Conservation (phyloP, 2,329 filamentous ascomycete genomes). For the Dactylellina cionopaga region DNA sequence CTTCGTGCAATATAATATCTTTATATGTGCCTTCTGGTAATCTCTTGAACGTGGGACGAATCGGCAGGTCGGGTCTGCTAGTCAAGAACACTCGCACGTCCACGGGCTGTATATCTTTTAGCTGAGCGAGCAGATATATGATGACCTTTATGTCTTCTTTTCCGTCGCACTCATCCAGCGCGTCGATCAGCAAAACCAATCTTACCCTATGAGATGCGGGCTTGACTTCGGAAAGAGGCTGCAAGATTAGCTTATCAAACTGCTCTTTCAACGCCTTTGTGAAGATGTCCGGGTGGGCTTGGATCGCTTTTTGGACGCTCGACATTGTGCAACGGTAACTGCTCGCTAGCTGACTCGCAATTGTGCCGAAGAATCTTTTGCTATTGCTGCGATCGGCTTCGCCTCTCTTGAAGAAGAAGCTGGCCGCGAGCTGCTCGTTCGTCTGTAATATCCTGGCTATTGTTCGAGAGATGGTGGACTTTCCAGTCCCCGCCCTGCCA, state of each 20-base stretch:
- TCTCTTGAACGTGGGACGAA: slow-evolving; percentile 50
- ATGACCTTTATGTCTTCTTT: slow-evolving; percentile 53
- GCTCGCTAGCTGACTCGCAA: slow-evolving; percentile 21
- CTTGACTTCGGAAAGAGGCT: slow-evolving; percentile 58
- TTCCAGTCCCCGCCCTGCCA: too few species aligned
- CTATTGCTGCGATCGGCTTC: slow-evolving; percentile 14
- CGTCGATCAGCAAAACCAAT: slow-evolving; percentile 58
- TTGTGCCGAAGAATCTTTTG: slow-evolving; percentile 35
- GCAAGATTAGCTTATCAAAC: slow-evolving; percentile 61
- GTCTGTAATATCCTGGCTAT: too few species aligned
- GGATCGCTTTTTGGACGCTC: slow-evolving; percentile 8
- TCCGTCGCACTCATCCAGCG: slow-evolving; percentile 58
- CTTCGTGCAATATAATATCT: slow-evolving; percentile 24
- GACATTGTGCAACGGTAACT: neutral
- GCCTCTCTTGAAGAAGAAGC: too few species aligned
- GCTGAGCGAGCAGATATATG: slow-evolving; percentile 49
- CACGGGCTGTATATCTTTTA: slow-evolving; percentile 41
- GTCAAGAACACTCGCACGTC: too few species aligned
- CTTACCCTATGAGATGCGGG: neutral
- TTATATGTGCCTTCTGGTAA: slow-evolving; percentile 39
- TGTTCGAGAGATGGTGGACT: too few species aligned
- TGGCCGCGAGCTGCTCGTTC: too few species aligned
- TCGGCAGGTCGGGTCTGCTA: slow-evolving; percentile 54
- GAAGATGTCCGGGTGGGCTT: slow-evolving; percentile 7
- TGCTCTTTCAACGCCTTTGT: slow-evolving; percentile 59